Evolutionary conservation across 1,284 basidiomycete genomes (phyloP).

Genomic region (Nidula niveotomentosa): DNA sequence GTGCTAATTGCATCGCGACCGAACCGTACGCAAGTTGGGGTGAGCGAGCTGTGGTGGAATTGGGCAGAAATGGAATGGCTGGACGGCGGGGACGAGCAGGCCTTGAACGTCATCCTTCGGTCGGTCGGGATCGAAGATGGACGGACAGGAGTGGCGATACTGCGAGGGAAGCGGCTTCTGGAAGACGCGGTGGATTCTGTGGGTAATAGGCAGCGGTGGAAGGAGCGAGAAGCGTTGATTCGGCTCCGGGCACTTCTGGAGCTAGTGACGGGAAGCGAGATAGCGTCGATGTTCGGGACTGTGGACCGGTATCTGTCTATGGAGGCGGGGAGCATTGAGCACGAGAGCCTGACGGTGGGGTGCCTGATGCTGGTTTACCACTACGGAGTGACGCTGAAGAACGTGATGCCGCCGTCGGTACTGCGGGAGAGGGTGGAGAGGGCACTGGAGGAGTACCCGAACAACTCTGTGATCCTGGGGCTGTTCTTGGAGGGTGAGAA

Average conservation of each 20-base stretch:
- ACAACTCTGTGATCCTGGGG: conserved; percentile 74
- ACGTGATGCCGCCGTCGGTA: conserved; percentile 56
- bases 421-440: conserved; percentile 58
- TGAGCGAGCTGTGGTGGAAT: conserved; percentile 74
- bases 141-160: conserved; percentile 46
- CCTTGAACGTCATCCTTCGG: conserved; percentile 52
- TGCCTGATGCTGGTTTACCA: conserved; percentile 64
- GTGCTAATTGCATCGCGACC: conserved; percentile 47
- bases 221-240: conserved; percentile 60
- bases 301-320: conserved; percentile 42
- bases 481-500: conserved; percentile 80
- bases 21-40: conserved; percentile 27
- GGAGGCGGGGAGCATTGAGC: conserved; percentile 28
- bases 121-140: conserved; percentile 49
- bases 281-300: conserved; percentile 39
- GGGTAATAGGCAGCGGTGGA: conserved; percentile 37
- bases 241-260: conserved; percentile 66
- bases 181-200: conserved; percentile 42
- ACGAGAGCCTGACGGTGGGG: conserved; percentile 63
- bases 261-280: conserved; percentile 45
- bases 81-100: conserved; percentile 46
- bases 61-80: conserved; percentile 93
- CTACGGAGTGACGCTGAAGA: conserved; percentile 53
- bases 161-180: conserved; percentile 58
- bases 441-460: conserved; percentile 62